Evolutionary conservation across 306 rosid genomes (phyloP), one percentile per base, ranked within the genome.

Genomic region (Sphenostylis stenocarpa): DNA sequence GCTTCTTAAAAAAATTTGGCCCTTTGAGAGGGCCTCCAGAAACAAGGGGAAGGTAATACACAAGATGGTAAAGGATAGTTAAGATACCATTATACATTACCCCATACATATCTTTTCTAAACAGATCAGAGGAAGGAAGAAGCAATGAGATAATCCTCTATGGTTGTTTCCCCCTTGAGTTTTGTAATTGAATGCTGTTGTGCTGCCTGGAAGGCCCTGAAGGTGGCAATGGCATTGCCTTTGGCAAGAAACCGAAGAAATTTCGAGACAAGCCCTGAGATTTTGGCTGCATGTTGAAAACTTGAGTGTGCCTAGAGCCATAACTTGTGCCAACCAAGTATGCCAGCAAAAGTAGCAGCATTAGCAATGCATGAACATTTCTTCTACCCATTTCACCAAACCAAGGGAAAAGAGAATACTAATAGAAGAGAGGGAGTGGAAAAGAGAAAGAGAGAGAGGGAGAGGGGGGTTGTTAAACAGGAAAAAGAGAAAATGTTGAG

Each of bases 201-300:
- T 92, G 96, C 81, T 85, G 36, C 80, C 78, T 90, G 11, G 98
- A 94, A 73, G 98, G 98, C 3, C 90, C 96, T n/a, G 98, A 94
- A 58, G 95, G 90, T 55, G 97, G 93, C 67, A 85, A 72, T 38
- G 91, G 89, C 52, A 45, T 56, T 19, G 84, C 95, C 77, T 88
- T 94, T 3, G 97, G 98, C 68, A 87, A 65, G 72, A 70, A 94
- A 6, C 89, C 92, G 44, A 56, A 67, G 84, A 92, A 75, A 28
- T 60, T 81, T 7, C 44, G 84, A 24, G 73, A 20, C 8, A 69
- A 61, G 26, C 16, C 82, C 55, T 79, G 65, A 52, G 91, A 45
- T 73, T 68, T 87, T 6, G 81, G 85, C 82, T 86, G 48, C 65
- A 83, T 77, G 63, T 84, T 68, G 71, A 87, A 81, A 74, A 76